These are phyloP conservation scores for Backusella morwellensis DNA, from an alignment of 192 early-diverging fungal genomes.

Conservation along the genomic window DNA sequence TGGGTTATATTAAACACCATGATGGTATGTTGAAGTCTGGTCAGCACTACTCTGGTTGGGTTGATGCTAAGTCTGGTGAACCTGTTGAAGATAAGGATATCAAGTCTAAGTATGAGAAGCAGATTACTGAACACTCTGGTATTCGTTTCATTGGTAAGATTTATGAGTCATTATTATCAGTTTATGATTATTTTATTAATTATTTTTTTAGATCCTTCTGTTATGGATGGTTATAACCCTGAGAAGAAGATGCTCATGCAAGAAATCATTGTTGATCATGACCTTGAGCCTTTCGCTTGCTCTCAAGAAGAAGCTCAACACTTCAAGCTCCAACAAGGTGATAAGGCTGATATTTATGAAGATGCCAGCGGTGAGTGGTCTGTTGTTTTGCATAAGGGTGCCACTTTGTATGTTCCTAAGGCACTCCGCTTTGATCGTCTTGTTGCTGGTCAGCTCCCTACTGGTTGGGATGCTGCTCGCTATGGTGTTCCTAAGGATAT, in stretches of 20 bases:
- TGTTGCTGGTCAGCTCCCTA: slow-evolving; percentile 92
- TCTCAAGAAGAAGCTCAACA: slow-evolving; percentile 83
- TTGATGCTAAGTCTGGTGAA: slow-evolving; percentile 81
- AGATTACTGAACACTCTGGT: slow-evolving; percentile 88
- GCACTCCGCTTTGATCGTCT: slow-evolving; percentile 88
- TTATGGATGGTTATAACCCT: slow-evolving; percentile 87
- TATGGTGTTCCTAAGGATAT: slow-evolving; percentile 94
- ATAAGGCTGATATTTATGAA: slow-evolving; percentile 72
- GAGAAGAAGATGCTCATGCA: slow-evolving; percentile 83
- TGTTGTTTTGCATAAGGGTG: slow-evolving; percentile 84
- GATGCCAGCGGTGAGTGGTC: slow-evolving; percentile 66
- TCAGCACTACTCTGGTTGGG: slow-evolving; percentile 86
- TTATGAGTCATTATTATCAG: not conserved
- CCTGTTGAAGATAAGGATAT: slow-evolving; percentile 85
- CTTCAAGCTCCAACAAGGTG: slow-evolving; percentile 81
- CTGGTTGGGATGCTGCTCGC: slow-evolving; percentile 89
- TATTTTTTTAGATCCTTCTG: slow-evolving; percentile 53
- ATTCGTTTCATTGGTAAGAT: slow-evolving; percentile 78
- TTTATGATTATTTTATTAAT: not conserved
- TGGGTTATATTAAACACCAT: slow-evolving; percentile 91
- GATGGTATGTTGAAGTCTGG: slow-evolving; percentile 80
- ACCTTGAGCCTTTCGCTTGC: slow-evolving; percentile 85
- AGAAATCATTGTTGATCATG: slow-evolving; percentile 84
- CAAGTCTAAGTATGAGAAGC: slow-evolving; percentile 88
- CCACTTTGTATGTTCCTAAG: slow-evolving; percentile 88